Evolutionary conservation across 768 basidiomycete genomes (phyloP).

Genomic region (Russula vinacea): DNA sequence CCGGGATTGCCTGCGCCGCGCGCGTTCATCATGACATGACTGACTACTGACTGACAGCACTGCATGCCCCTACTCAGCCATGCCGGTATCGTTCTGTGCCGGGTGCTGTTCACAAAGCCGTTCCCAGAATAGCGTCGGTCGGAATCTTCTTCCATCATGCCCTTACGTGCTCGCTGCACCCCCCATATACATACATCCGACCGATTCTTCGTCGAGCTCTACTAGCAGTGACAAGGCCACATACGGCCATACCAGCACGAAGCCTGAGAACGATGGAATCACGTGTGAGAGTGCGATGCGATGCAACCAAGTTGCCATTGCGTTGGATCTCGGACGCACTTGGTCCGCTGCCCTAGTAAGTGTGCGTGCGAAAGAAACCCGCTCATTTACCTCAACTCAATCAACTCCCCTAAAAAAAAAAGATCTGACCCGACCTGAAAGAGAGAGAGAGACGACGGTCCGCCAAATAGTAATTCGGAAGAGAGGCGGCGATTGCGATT

Average conservation of each 20-base stretch:
- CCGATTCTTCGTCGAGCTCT: too few species aligned
- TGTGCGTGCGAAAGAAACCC: background rate
- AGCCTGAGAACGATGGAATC: conserved; percentile 4
- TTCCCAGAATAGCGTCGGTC: background rate
- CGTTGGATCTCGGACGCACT: conserved; percentile 4
- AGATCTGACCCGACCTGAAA: background rate
- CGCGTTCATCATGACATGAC: background rate
- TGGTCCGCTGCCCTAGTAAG: background rate
- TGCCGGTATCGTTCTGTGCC: conserved; percentile 5
- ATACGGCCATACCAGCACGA: background rate
- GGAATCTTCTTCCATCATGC: background rate
- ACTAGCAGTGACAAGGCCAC: background rate
- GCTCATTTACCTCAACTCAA: background rate
- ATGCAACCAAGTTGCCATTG: background rate
- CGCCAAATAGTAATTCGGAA: conserved; percentile 10
- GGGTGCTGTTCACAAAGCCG: background rate
- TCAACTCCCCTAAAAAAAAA: background rate
- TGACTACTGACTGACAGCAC: too few species aligned
- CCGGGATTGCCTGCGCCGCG: conserved; percentile 10
- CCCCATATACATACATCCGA: too few species aligned
- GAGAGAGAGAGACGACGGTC: background rate
- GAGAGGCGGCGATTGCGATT: conserved; percentile 24
- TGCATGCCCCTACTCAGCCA: conserved; percentile 4
- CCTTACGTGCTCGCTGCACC: background rate
- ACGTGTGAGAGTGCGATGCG: background rate